Evolutionary conservation across 164 flowering plant genomes (phyloP), one percentile per base, ranked within the genome.

Genomic region (Stephania japonica): DNA sequence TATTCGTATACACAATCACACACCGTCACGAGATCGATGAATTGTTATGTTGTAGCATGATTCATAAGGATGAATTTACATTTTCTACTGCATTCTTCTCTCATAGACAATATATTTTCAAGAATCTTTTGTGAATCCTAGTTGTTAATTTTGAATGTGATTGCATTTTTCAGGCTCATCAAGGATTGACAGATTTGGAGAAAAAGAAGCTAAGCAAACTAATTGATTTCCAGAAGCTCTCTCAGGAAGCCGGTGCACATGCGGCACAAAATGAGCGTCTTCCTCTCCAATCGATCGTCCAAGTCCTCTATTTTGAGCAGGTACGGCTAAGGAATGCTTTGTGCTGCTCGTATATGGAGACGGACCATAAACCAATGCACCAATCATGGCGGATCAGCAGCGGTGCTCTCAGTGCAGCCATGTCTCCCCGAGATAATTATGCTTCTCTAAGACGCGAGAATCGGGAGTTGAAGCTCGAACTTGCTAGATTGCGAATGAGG

Each of bases 181-280:
- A 82, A 64, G 83, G 81, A 71, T 84, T 95, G 73, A 66, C 91
- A 63, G 99, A 95, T 24, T 67, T 78, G 47, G 99, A 95, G 73
- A 86, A 76, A 83, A 90, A 84, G 78, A 90, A 80, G 80, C 85
- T 95, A 38, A 85, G 88, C 87, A 90, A 93, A 79, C 78, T 91
- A 75, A 90, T 95, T 23, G 98, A 95, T 78, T 93, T 90, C 80
- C 99, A 95, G 72, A 95, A 91, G 86, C 93, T 95, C 59, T 85
- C 98, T 41, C 93, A 83, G 71, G 99, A 95, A 82, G 98, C 96
- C 32, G 97, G 97, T 16, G 90, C 97, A 32, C 97, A 92, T 78
- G 99, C 99, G 50, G 99, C 99, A 56, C 97, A 92, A 73, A 94
- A 94, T 72, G 98, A 94, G 82, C 91, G 98, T 68, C 97, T 94